Evolutionary conservation across 768 basidiomycete genomes (phyloP), one percentile per base, ranked within the genome.

Genomic region (Naganishia antarctica): DNA sequence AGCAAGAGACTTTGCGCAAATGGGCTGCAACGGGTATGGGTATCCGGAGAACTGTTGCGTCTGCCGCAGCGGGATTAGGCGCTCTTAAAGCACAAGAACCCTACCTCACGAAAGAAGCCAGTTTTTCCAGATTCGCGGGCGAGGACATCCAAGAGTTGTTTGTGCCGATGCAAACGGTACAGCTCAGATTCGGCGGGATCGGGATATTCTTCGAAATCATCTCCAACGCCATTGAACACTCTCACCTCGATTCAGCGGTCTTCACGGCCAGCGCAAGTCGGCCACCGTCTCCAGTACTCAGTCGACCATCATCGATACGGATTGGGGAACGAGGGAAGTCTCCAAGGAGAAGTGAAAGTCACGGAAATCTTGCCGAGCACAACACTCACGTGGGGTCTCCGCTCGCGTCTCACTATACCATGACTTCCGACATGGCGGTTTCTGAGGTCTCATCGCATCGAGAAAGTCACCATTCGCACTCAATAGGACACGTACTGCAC

Each of bases 131-230:
- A 34, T 60, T 74, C 29, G 69, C 70, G 0, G 71, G 73, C 11
- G 51, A 69, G 23, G 72, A 77, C 50, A 59, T 75, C 0, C 45
- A 69, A n/a, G 68, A 69, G 15, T 37, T 77, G 3, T 72, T 71
- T 46, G 65, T 73, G 23, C 63, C 50, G 0, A 63, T 73, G n/a
- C 72, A 70, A 15, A 32, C 61, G 0, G 61, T 74, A 1, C 75
- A 75, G 64, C 63, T 71, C 31, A 68, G 75, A 13, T 73, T 72
- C 3, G 67, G 69, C 16, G 75, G 75, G 5, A 23, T 53, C 43
- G 61, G 65, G 12, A 72, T 75, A 57, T 77, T 75, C 61, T 77
- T 75, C 65, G 75, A 77, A 45, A 71, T 77, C 12, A 65, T 77
- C 37, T 66, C 72, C 26, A 68, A 47, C 23, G 75, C 73, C 57